These are phyloP conservation scores for Drechslera avenae DNA, from an alignment of 2,329 filamentous ascomycete species.

Conservation along the genomic window DNA sequence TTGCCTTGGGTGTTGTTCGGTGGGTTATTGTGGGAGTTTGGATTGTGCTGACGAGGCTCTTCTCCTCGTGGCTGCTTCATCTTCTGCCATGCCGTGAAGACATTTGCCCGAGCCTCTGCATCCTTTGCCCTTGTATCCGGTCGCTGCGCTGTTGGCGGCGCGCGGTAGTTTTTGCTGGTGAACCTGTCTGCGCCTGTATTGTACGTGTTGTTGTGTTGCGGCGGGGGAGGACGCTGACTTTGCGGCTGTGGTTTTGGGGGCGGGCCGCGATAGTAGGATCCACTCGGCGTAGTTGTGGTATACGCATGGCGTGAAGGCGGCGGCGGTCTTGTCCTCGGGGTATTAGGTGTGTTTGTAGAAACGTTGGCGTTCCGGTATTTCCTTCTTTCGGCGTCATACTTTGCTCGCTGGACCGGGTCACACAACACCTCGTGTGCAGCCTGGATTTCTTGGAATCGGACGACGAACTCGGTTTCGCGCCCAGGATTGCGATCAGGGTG, in stretches of 20 bases:
- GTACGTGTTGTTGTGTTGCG: slow-evolving; percentile 36
- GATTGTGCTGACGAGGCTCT: slow-evolving; percentile 32
- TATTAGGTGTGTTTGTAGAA: slow-evolving; percentile 49
- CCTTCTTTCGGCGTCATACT: slow-evolving; percentile 66
- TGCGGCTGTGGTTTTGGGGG: slow-evolving; percentile 35
- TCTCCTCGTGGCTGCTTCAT: slow-evolving; percentile 50
- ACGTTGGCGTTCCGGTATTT: slow-evolving; percentile 45
- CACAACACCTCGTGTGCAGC: slow-evolving; percentile 79
- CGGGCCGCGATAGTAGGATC: slow-evolving; percentile 41
- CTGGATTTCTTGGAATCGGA: slow-evolving; percentile 85
- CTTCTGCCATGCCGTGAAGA: slow-evolving; percentile 57
- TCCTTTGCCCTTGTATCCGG: slow-evolving; percentile 42
- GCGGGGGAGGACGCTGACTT: slow-evolving; percentile 32
- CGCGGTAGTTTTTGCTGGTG: slow-evolving; percentile 49
- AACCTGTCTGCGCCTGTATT: slow-evolving; percentile 53
- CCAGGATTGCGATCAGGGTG: slow-evolving; percentile 91
- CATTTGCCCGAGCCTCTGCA: slow-evolving; percentile 50
- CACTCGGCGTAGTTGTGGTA: slow-evolving; percentile 44
- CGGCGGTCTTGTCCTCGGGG: slow-evolving; percentile 48
- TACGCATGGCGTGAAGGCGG: slow-evolving; percentile 53
- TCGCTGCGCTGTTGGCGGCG: slow-evolving; percentile 43
- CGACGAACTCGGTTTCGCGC: slow-evolving; percentile 76
- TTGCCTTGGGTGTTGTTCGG: slow-evolving; percentile 28
- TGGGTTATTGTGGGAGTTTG: slow-evolving; percentile 12
- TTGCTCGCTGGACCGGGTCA: slow-evolving; percentile 62